Percentiles rank a stretch among this genome's conserved stretches.
Evolutionary conservation across 108 stramenopile species (phyloP).

Genomic region (Chaetoceros tenuissimus): DNA sequence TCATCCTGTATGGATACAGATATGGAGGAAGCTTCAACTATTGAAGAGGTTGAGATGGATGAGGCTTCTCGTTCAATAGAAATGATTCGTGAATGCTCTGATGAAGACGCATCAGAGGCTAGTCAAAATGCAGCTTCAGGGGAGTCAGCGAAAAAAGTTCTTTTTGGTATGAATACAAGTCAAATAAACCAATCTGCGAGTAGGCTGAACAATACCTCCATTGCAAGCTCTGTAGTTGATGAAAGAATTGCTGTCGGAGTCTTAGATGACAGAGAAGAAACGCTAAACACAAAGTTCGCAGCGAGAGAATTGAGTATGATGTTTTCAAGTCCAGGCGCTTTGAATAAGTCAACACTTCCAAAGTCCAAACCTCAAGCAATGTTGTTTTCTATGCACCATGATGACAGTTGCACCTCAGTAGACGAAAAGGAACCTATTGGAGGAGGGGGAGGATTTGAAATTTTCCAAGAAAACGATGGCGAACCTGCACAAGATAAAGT

Average conservation of each 20-base stretch:
- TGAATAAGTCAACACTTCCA: constrained; percentile 6
- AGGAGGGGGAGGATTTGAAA: not conserved
- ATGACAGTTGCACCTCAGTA: not conserved
- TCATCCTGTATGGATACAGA: constrained; percentile 52
- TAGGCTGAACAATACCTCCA: constrained; percentile 32
- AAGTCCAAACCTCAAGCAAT: not conserved
- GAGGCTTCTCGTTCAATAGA: constrained; percentile 1
- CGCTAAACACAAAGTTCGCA: constrained; percentile 77
- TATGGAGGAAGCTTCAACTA: constrained; percentile 13
- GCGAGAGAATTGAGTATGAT: constrained; percentile 79
- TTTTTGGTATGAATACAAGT: constrained; percentile 31
- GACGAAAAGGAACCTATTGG: not conserved
- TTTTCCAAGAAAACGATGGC: not conserved
- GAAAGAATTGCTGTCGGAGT: constrained; percentile 37
- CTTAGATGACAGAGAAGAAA: constrained; percentile 50
- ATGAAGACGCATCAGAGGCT: constrained; percentile 2
- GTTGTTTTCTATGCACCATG: not conserved
- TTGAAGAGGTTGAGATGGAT: constrained; percentile 20
- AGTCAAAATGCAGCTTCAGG: constrained; percentile 10
- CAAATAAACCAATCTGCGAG: constrained; percentile 13
- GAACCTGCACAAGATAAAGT: not conserved
- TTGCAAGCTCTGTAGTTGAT: constrained; percentile 58
- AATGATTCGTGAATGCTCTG: constrained; percentile 1
- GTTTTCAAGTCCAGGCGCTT: constrained; percentile 66
- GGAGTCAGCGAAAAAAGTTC: constrained; percentile 15